Evolutionary conservation across 768 basidiomycete genomes (phyloP).

Genomic region (Neoboletus brunneissimus): DNA sequence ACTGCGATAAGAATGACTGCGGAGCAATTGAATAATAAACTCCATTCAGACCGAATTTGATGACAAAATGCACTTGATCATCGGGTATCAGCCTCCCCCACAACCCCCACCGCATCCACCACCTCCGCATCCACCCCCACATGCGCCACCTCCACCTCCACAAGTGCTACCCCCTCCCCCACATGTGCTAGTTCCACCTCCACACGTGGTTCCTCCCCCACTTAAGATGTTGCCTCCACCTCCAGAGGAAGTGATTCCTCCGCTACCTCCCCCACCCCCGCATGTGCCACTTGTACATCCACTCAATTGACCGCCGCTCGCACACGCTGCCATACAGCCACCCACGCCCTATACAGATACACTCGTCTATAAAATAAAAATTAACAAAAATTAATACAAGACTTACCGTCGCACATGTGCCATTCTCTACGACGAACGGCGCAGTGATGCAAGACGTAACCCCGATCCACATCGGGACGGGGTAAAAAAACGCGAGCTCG

Average conservation of each 20-base stretch:
- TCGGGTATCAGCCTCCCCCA: background rate
- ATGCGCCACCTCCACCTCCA: background rate
- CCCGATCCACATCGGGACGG: slow-evolving; percentile 1
- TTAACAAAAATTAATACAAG: background rate
- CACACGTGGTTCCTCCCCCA: background rate
- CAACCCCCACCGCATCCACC: background rate
- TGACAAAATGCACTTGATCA: background rate
- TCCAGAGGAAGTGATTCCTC: too few relatives aligned
- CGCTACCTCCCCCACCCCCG: background rate
- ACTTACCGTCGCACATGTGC: slow-evolving; percentile 8
- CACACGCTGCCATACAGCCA: background rate
- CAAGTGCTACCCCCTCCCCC: background rate
- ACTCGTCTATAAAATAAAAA: background rate
- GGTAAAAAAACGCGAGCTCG: slow-evolving; percentile 11
- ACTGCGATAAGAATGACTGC: too few relatives aligned
- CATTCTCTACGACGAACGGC: background rate
- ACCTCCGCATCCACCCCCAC: background rate
- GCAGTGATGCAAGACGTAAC: background rate
- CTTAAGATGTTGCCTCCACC: too few relatives aligned
- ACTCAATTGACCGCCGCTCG: background rate
- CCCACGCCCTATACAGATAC: slow-evolving; percentile 2
- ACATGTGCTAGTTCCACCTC: background rate
- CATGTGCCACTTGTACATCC: background rate
- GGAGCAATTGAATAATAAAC: background rate
- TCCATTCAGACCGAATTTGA: background rate